Evolutionary conservation across 2,329 filamentous ascomycete species (phyloP), one percentile per base, ranked within the genome.

Genomic region (Pseudogymnoascus sp.): DNA sequence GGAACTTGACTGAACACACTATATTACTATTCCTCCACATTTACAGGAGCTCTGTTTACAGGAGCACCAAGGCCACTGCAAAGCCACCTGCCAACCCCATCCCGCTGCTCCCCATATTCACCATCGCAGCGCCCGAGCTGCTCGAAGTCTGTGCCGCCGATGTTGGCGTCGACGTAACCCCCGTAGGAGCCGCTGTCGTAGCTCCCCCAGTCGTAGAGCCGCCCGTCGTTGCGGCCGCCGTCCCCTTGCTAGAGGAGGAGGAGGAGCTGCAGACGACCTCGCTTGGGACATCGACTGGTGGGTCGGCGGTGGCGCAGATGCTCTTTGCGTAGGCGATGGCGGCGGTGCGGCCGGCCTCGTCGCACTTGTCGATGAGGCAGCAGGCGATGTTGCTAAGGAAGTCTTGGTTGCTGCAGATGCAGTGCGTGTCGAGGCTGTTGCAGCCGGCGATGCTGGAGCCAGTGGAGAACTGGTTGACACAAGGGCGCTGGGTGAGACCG

Each of bases 331-430:
- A 77, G 9, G 68, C 23, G 33, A 73, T 69, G 4, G 75, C 71
- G 6, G 61, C 36, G 36, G 66, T 47, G 65, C 82, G 78, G n/a
- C 80, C 78, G 0, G 68, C 68, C 0, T 68, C 23, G 33, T 69
- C 67, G 71, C 82, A 84, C n/a, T 71, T 70, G 1, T 68, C 68
- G 17, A 74, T 70, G 19, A 85, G 73, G 67, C 82, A 85, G 72
- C 80, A 82, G 47, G 78, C 72, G 65, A 84, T 80, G 62, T 70
- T 69, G 57, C 65, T 69, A 63, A 85, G 70, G 75, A 84, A 84
- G 17, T 71, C 69, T 10, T 70, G 66, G 65, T 74, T 73, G 6
- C 69, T 69, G 69, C 82, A 84, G 67, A 83, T 82, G 68, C 82
- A 84, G 36, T 71, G 68, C 64, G 78, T 72, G 63, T 83, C 76